Evolutionary conservation across 352 stramenopile genomes (phyloP).

Genomic region (Phytophthora crassamura): DNA sequence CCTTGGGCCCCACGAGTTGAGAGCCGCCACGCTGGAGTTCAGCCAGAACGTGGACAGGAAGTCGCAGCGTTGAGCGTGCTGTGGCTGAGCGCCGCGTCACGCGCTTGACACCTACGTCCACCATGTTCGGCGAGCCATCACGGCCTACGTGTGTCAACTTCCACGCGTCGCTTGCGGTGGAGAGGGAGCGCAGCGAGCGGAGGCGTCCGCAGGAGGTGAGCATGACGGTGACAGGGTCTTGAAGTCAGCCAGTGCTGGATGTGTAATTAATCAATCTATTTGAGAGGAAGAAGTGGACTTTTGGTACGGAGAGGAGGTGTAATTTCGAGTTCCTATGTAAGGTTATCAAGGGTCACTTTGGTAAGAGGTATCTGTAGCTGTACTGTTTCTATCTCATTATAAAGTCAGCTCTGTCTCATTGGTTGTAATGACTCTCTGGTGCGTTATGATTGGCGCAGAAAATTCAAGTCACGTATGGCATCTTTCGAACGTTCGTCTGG

Average conservation of each 20-base stretch:
- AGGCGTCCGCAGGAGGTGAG: background rate
- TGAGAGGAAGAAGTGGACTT: background rate
- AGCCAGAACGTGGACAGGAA: constrained; percentile 84
- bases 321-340: background rate
- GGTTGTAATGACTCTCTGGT: too few species aligned
- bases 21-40: constrained; percentile 58
- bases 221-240: background rate
- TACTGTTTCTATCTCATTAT: too few species aligned
- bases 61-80: constrained; percentile 83
- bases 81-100: constrained; percentile 84
- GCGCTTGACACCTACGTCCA: constrained; percentile 90
- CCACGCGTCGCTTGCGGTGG: constrained; percentile 17
- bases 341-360: background rate
- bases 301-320: background rate
- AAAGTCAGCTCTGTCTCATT: too few species aligned
- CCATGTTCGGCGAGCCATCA: constrained; percentile 82
- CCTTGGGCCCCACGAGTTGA: constrained; percentile 80
- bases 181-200: constrained; percentile 4
- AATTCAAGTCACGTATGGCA: too few species aligned
- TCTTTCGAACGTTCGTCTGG: background rate
- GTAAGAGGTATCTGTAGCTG: background rate
- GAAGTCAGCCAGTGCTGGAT: background rate
- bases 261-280: constrained; percentile 9
- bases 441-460: too few species aligned
- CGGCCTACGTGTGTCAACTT: constrained; percentile 65